These are phyloP conservation scores for Zasmidium citrigriseum DNA, from an alignment of 2,329 filamentous ascomycete genomes.

Conservation along the genomic window DNA sequence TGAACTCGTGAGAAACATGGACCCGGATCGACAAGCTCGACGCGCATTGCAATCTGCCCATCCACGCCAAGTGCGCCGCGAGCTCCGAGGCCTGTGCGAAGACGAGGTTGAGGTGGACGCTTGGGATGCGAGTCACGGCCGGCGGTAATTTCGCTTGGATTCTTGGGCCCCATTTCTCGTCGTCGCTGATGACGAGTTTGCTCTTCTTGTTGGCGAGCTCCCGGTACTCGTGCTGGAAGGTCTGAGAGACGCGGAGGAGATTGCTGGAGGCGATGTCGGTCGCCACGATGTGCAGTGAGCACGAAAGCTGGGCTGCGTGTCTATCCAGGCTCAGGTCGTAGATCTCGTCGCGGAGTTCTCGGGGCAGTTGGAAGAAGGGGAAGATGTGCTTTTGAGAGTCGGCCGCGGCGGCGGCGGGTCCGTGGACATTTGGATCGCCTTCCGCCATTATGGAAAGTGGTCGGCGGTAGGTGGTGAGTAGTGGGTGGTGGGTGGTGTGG, in stretches of 20 bases:
- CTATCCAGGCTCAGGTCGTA: constrained; percentile 3
- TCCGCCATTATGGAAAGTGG: no score
- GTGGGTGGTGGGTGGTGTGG: no score
- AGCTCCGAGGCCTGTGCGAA: background rate
- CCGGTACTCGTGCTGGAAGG: background rate
- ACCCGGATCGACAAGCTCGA: no score
- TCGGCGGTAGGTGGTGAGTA: background rate
- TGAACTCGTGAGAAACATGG: no score
- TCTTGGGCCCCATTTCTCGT: background rate
- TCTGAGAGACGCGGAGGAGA: background rate
- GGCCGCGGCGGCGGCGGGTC: no score
- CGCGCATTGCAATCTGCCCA: no score
- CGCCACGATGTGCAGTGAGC: background rate
- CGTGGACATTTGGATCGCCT: no score
- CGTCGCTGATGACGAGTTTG: background rate
- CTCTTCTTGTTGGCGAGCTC: background rate
- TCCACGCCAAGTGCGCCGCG: no score
- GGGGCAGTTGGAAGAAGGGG: constrained; percentile 15
- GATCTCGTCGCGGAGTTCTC: constrained; percentile 13
- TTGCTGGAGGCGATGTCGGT: background rate
- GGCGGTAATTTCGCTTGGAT: background rate
- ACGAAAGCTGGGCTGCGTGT: background rate
- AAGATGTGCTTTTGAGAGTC: no score
- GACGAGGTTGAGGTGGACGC: background rate
- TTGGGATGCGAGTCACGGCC: background rate